Base-by-base conservation (phyloP, 2,329 filamentous ascomycete species). In the Catunica adiposa region DNA sequence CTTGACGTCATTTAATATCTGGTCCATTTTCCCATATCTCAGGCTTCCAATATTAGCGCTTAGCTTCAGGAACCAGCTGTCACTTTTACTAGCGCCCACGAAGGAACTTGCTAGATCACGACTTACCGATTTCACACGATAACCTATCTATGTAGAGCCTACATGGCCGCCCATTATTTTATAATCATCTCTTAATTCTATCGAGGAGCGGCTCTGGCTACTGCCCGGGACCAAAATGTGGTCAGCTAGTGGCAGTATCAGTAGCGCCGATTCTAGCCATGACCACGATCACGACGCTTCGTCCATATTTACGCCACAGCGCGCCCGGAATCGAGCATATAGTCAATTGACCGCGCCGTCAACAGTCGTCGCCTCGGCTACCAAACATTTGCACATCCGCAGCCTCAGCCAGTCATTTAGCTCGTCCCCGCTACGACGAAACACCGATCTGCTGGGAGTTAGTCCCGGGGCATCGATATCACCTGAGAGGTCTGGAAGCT, bases 281-380 rank as follows among this genome's bases (percentile, higher is more conserved):
- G 44, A 57, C 17, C 55, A 23, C 14, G 34, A 54, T 34, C 42
- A 57, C 17, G 47, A 23, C 14, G 20, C 51, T 26, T 48, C 44
- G 8, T 48, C 53, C 7, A 57, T 57, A 7, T 57, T 57, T 26
- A 57, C 56, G n/a, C 56, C 56, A 17, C 51, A 42, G 25, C 46
- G 46, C 25, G 40, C 26, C 42, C 56, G 56, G n/a, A 57, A 20
- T 31, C 51, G 56, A 25, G 44, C 51, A 3, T 54, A 57, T 8
- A 57, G 56, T 22, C 53, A 52, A 15, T n/a, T 54, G 6, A 57
- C 51, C 4, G 26, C 56, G 23, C 52, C 51, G 11, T 54, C 56
- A 9, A 58, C 56, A 23, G 48, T 52, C 29, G 23, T 29, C 17
- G 38, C 38, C 26, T 34, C 48, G 22, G 37, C 20, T 5, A 51